Evolutionary conservation across 805 yeast genomes (phyloP).

Genomic region (Wickerhamomyces ciferrii): DNA sequence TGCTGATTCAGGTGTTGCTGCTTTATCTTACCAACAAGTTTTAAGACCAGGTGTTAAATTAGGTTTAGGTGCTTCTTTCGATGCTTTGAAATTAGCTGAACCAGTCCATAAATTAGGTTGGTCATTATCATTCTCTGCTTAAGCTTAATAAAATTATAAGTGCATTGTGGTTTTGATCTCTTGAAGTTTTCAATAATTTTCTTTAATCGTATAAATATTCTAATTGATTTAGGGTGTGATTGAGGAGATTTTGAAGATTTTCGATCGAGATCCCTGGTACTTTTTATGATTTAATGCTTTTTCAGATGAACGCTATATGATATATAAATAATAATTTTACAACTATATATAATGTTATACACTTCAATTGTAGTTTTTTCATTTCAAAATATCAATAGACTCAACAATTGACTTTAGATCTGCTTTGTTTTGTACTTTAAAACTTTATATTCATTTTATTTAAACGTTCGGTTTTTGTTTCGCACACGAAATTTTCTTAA

Average conservation of each 20-base stretch:
- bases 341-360: neutral
- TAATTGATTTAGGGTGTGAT: neutral
- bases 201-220: neutral
- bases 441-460: too few relatives aligned
- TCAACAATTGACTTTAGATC: too few relatives aligned
- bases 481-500: too few relatives aligned
- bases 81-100: conserved; percentile 91
- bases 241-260: too few relatives aligned
- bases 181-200: neutral
- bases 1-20: conserved; percentile 92
- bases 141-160: conserved; percentile 19
- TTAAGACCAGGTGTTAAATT: conserved; percentile 94
- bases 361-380: neutral
- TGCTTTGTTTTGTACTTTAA: too few relatives aligned
- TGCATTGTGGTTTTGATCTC: neutral
- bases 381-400: too few relatives aligned
- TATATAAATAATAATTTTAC: neutral
- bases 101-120: conserved; percentile 98
- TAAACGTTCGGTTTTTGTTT: too few relatives aligned
- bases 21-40: conserved; percentile 89
- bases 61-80: conserved; percentile 96
- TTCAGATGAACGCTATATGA: neutral
- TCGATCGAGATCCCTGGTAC: neutral
- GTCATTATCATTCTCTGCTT: conserved; percentile 90
- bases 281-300: neutral